Percentiles rank a stretch among this genome's conserved stretches.
Conservation (phyloP, 1,284 basidiomycete genomes). For the Malassezia obtusa region DNA sequence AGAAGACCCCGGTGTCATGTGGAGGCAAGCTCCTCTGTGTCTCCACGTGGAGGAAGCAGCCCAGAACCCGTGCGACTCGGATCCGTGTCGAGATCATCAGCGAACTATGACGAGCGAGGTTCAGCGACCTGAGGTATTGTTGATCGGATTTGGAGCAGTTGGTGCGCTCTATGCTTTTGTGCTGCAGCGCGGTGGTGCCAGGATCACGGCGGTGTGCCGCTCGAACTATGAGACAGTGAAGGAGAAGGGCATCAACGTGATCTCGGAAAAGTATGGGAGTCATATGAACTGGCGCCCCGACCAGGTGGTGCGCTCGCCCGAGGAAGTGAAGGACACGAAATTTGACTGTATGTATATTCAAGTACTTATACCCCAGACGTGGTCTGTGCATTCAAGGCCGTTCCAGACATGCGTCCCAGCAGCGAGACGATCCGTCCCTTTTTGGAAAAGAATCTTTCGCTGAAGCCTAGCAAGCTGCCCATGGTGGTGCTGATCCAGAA, state of each 20-base stretch:
- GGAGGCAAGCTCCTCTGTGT: not conserved
- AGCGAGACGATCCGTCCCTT: constrained; percentile 57
- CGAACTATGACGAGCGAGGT: not conserved
- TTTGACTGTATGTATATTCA: constrained; percentile 56
- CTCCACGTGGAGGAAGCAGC: too few relatives aligned
- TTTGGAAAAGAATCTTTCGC: constrained; percentile 48
- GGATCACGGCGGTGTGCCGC: constrained; percentile 65
- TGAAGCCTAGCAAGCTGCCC: constrained; percentile 37
- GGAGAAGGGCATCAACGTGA: constrained; percentile 53
- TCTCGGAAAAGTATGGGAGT: constrained; percentile 58
- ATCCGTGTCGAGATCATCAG: too few relatives aligned
- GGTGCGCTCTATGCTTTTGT: constrained; percentile 57
- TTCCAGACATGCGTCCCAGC: constrained; percentile 61
- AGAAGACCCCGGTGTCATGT: not conserved
- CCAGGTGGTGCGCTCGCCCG: constrained; percentile 57
- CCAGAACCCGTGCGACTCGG: too few relatives aligned
- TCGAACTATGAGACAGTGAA: constrained; percentile 61
- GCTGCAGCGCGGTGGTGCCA: constrained; percentile 57
- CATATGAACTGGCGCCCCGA: constrained; percentile 58
- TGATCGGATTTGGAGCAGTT: constrained; percentile 53
- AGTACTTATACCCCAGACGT: constrained; percentile 35
- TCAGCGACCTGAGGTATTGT: constrained; percentile 45
- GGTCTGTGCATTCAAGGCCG: constrained; percentile 61
- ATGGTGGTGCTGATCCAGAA: constrained; percentile 66
- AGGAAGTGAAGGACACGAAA: constrained; percentile 56